These are phyloP conservation scores for Debaryomyces psychrophilus DNA, from an alignment of 1,139 yeast species.

Conservation along the genomic window DNA sequence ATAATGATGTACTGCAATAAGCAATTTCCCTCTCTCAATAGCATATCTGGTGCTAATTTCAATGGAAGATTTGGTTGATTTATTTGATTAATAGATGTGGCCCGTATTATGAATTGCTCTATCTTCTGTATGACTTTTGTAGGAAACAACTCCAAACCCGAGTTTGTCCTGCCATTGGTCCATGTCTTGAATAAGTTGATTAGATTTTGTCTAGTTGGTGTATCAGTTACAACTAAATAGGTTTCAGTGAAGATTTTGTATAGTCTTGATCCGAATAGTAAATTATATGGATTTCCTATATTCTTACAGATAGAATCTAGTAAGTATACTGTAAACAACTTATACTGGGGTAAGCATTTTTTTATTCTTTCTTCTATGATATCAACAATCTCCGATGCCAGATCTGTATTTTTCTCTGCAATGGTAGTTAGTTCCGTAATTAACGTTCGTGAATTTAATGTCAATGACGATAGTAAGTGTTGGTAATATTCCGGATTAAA, in stretches of 20 bases:
- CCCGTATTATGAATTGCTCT: conserved; percentile 45
- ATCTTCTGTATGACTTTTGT: conserved; percentile 32
- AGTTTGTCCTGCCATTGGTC: conserved; percentile 34
- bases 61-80: conserved; percentile 17
- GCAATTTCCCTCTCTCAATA: conserved; percentile 36
- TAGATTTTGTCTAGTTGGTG: conserved; percentile 38
- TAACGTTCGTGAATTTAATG: conserved; percentile 42
- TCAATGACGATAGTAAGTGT: conserved; percentile 36
- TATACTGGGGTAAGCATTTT: conserved; percentile 43
- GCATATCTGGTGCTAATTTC: conserved; percentile 30
- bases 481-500: conserved; percentile 37
- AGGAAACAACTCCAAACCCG: conserved; percentile 44
- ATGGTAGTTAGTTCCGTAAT: conserved; percentile 44
- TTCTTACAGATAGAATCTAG: conserved; percentile 48
- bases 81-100: conserved; percentile 29
- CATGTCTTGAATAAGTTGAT: conserved; percentile 48
- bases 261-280: conserved; percentile 38
- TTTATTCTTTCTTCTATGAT: conserved; percentile 39
- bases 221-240: conserved; percentile 44
- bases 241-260: conserved; percentile 42
- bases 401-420: conserved; percentile 37
- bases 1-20: conserved; percentile 36
- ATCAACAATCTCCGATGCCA: conserved; percentile 36
- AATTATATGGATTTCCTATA: conserved; percentile 48
- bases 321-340: conserved; percentile 41